Evolutionary conservation across 2,329 filamentous ascomycete genomes (phyloP), one percentile per base, ranked within the genome.

Genomic region (Aspergillus neoniger): DNA sequence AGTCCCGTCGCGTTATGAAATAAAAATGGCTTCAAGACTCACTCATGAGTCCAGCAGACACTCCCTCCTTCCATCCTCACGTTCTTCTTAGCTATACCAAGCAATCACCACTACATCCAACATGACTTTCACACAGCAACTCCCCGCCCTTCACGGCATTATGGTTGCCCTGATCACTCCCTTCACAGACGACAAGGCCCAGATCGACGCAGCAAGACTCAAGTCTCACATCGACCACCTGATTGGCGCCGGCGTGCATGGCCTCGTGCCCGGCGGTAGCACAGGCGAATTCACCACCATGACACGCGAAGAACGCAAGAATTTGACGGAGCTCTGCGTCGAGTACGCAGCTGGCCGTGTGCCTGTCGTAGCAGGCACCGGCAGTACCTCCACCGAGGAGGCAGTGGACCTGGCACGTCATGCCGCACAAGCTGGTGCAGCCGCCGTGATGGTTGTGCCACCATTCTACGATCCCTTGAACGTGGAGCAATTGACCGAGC

Each of bases 251-350:
- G 81, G 81, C 3, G 73, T 82, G 17, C 81, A 83, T 65, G 81
- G 81, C 32, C 74, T 83, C 21, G 81, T 83, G 1, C 81, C 81
- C 0, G 80, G 80, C 5, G 81, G 81, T 48, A 82, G 80, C 69
- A 81, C 79, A 0, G 81, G 81, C 55, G 81, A 83, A 63, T 83
- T 83, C 70, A 80, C 81, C 5, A 74, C 78, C 5, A 65, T 83
- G 59, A 73, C 71, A 19, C 64, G 73, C 9, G 71, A 77, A 7
- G 81, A 83, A 65, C 78, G 81, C 57, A 82, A 82, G 64, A 69
- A 76, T 23, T 71, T 81, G 7, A 69, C 81, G 8, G 77, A 73
- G 43, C 67, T 73, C 8, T 72, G 69, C 52, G 63, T 72, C 1
- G 67, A 70, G 17, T 71, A 60, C 25, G 66, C 70, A 12, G 70